These are phyloP conservation scores for Pseudogymnoascus destructans DNA, from an alignment of 2,329 filamentous ascomycete species.

Conservation along the genomic window DNA sequence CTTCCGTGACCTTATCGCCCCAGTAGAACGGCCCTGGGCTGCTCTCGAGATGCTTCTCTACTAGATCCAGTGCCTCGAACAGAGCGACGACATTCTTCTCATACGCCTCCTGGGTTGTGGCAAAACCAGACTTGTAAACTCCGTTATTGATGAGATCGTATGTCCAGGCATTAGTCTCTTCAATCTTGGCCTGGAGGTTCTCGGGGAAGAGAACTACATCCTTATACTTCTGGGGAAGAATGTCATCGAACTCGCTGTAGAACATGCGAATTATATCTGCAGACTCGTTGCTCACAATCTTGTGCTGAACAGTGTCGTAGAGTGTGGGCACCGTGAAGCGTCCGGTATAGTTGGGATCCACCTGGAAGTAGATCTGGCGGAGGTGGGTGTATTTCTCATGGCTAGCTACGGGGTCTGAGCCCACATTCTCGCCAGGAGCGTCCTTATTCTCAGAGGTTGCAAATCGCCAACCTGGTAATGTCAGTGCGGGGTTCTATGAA, in stretches of 20 bases:
- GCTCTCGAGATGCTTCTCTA: slow-evolving; percentile 54
- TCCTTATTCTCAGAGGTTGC: slow-evolving; percentile 44
- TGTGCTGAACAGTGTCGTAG: slow-evolving; percentile 50
- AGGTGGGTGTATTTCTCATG: slow-evolving; percentile 39
- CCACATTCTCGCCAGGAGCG: slow-evolving; percentile 45
- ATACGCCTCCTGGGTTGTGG: slow-evolving; percentile 72
- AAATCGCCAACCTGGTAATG: slow-evolving; percentile 46
- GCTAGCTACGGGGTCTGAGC: slow-evolving; percentile 47
- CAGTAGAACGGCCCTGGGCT: slow-evolving; percentile 56
- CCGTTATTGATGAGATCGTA: slow-evolving; percentile 63
- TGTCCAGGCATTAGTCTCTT: slow-evolving; percentile 67
- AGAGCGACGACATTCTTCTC: slow-evolving; percentile 57
- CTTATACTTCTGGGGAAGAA: slow-evolving; percentile 47
- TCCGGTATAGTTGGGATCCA: slow-evolving; percentile 51
- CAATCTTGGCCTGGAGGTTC: slow-evolving; percentile 50
- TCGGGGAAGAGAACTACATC: slow-evolving; percentile 55
- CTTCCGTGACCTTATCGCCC: slow-evolving; percentile 64
- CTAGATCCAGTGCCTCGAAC: slow-evolving; percentile 64
- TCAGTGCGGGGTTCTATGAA: neutral
- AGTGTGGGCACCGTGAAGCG: slow-evolving; percentile 58
- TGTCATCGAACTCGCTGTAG: slow-evolving; percentile 63
- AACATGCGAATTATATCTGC: slow-evolving; percentile 78
- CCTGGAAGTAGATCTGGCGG: slow-evolving; percentile 53
- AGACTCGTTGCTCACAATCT: slow-evolving; percentile 73
- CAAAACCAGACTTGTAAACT: slow-evolving; percentile 69